Base-by-base conservation (phyloP, 164 flowering plant species). In the Tinospora cordifolia region DNA sequence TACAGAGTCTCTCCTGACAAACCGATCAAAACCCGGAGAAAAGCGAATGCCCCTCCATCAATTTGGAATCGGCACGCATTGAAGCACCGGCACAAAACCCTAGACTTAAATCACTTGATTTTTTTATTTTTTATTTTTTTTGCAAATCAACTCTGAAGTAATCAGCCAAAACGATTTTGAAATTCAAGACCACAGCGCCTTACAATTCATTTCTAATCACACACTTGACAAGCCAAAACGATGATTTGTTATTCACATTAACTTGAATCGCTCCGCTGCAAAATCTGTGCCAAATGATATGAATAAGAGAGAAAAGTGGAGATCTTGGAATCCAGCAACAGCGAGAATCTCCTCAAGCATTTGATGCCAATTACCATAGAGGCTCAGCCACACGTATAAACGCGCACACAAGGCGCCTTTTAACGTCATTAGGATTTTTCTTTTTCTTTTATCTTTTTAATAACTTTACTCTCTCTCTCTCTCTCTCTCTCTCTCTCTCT, bases 291-390 rank as follows among this genome's bases (percentile, higher is more conserved):
- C 24, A 21, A 54, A 8, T 54, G 60, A 21, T n/a, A 9, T 54
- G 25, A 25, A 21, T 24, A 51, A n/a, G 59, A n/a, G 21, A 54
- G 27, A 21, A 47, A 17, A 60, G 27, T 73, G 80, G 71, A 82
- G 83, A 84, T 82, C 84, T 84, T 81, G 87, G 86, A 85, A 85
- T 84, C 80, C 84, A 81, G 80, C 77, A 82, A 84, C 75, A 79
- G 88, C 84, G 84, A 78, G 87, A 86, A 85, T 88, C 87, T 85
- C 87, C 14, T 82, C 77, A 80, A 79, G 86, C 82, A 86, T 84
- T 81, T 79, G 88, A 86, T 85, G 84, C 91, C 86, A 83, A 83
- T 87, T 79, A 83, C 84, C 81, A 84, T 79, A 83, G 83, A 77
- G 64, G 41, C 22, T 30, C 34, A 17, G 26, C 60, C 62, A 21